Evolutionary conservation across 306 rosid genomes (phyloP), one percentile per base, ranked within the genome.

Genomic region (Hippophae rhamnoides): DNA sequence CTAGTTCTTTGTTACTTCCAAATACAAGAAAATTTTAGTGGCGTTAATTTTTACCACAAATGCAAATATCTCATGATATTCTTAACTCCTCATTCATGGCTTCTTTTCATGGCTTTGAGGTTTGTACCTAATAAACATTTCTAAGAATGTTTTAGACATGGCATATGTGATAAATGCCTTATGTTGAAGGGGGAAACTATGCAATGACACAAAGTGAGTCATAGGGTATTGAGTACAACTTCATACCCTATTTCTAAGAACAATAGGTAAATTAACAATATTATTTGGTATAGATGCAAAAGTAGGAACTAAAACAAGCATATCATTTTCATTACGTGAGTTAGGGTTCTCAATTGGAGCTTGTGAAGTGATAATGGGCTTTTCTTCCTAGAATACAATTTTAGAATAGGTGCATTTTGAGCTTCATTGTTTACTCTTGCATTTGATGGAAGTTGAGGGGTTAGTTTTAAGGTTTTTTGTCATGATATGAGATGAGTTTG

Each of bases 21-120:
- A 25, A 0, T 42, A 50, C 18, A 63, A 9, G 0, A 63, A 10
- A 0, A 43, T 42, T 8, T 11, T 10, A 1, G 51, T 31, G 10
- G 8, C 13, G 27, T 60, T 60, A 0, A 60, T 60, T n/a, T 60
- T 60, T 46, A 43, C 43, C 9, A 60, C 10, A 10, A 11, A 52
- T 1, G 13, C 14, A 58, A 58, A 18, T 14, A 41, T 58, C 11
- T 58, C 63, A 0, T 50, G 57, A n/a, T 62, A 62, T 58, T 14
- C 14, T 11, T 2, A 48, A 9, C 7, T 67, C 71, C 2, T 49
- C 52, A 3, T 41, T 5, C 64, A 67, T 67, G 0, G 64, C 71
- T 1, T n/a, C 7, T 9, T 10, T 8, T 43, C 57, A 48, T 9
- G 25, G 53, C 1, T 60, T 31, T 6, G 6, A 55, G 43, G 43